phyloP scores from a whole-genome alignment of 192 early-diverging fungal genomes.

The Gaertneriomyces sp. region DNA sequence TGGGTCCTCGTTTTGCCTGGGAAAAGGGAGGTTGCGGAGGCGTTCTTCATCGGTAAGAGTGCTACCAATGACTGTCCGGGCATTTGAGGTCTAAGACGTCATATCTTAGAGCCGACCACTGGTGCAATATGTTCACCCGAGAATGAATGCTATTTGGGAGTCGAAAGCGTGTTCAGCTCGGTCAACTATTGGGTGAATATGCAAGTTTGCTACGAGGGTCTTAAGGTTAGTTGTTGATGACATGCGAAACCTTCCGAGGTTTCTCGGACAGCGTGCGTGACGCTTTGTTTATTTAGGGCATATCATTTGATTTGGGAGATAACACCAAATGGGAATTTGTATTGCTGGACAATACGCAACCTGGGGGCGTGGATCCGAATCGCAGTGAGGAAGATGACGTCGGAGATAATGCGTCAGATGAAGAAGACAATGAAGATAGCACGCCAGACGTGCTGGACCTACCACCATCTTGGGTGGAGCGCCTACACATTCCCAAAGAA shows the following conservation, averaged over 20 bases:
- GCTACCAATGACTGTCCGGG: not conserved
- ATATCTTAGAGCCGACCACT: conserved; percentile 45
- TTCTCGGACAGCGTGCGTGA: too few relatives aligned
- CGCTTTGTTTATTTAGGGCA: conserved; percentile 34
- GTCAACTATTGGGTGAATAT: conserved; percentile 63
- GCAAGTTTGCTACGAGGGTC: conserved; percentile 60
- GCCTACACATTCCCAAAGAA: conserved; percentile 41
- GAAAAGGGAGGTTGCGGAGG: conserved; percentile 54
- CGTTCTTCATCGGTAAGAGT: conserved; percentile 54
- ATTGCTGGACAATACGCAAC: conserved; percentile 52
- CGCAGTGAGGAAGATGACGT: conserved; percentile 29
- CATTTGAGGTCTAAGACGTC: not conserved
- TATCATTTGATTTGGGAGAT: conserved; percentile 59
- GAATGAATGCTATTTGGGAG: conserved; percentile 53
- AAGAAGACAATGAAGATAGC: conserved; percentile 40
- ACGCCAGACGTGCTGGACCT: conserved; percentile 47
- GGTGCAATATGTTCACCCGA: conserved; percentile 46
- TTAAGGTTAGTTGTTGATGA: conserved; percentile 32
- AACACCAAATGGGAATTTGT: conserved; percentile 65
- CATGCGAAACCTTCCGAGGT: not conserved
- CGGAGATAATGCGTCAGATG: conserved; percentile 39
- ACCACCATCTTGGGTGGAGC: conserved; percentile 54
- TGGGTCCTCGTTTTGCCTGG: conserved; percentile 60
- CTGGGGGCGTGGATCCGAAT: conserved; percentile 28
- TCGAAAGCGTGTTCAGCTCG: conserved; percentile 56